Evolutionary conservation across 306 rosid genomes (phyloP).

Genomic region (Quercus aquifolioides): DNA sequence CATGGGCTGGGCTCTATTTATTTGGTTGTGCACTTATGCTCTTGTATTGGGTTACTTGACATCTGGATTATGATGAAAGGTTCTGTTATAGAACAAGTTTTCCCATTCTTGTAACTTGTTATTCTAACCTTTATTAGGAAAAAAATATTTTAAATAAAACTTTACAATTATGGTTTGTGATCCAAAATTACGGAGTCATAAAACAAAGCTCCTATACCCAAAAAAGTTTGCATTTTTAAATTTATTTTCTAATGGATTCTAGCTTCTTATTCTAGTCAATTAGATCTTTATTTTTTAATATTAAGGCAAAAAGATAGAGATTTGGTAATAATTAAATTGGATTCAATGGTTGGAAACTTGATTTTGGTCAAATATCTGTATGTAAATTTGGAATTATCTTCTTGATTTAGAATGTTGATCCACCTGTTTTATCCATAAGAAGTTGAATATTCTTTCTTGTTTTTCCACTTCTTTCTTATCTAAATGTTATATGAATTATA

Average conservation of each 20-base stretch:
- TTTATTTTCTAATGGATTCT: not conserved
- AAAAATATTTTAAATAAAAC: not conserved
- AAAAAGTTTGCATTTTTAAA: not conserved
- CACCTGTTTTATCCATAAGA: not conserved
- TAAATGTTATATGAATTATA: too few relatives aligned
- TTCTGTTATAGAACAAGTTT: not conserved
- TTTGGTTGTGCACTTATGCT: not conserved
- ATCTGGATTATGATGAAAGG: not conserved
- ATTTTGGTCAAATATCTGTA: not conserved
- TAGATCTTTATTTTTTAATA: not conserved
- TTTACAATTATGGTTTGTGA: not conserved
- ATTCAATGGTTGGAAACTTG: not conserved
- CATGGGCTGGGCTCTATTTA: not conserved
- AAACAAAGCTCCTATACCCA: not conserved
- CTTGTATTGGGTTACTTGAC: not conserved
- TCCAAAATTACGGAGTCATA: not conserved
- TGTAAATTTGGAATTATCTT: not conserved
- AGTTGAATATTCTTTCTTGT: not conserved
- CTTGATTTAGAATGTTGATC: not conserved
- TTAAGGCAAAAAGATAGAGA: not conserved
- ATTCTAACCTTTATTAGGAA: not conserved
- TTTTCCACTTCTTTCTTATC: not conserved
- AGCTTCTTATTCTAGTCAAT: not conserved
- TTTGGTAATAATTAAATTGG: not conserved
- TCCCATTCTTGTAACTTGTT: not conserved